Evolutionary conservation across 768 basidiomycete genomes (phyloP).

Genomic region (Pluteus cervinus): DNA sequence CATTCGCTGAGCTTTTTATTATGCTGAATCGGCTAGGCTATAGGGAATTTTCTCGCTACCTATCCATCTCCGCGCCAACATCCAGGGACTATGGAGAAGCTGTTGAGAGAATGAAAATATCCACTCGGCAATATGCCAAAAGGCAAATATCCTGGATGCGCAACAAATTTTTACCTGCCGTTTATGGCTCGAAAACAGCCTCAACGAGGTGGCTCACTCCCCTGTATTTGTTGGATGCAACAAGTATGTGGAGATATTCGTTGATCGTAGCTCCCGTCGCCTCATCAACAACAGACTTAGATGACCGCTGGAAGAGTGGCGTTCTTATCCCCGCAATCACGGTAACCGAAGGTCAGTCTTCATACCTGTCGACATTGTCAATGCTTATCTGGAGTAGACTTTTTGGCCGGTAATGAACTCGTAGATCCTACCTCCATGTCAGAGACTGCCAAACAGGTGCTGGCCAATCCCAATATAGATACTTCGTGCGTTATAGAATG

Average conservation of each 20-base stretch:
- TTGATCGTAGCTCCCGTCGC: background rate
- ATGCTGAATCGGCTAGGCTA: constrained; percentile 55
- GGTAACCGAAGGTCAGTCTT: constrained; percentile 40
- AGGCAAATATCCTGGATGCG: constrained; percentile 89
- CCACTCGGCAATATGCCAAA: constrained; percentile 89
- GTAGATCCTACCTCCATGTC: constrained; percentile 58
- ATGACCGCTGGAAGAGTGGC: constrained; percentile 50
- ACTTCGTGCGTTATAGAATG: too few species aligned
- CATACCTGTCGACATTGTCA: background rate
- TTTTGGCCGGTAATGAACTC: constrained; percentile 41
- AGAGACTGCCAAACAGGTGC: constrained; percentile 43
- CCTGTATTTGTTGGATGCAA: constrained; percentile 63
- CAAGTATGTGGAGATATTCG: constrained; percentile 35
- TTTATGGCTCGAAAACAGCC: constrained; percentile 40
- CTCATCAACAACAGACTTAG: constrained; percentile 31
- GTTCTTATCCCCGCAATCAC: constrained; percentile 46
- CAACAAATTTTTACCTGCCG: constrained; percentile 79
- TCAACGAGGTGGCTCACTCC: constrained; percentile 24
- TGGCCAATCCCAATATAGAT: constrained; percentile 35
- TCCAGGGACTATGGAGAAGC: constrained; percentile 45
- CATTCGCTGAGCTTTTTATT: constrained; percentile 4
- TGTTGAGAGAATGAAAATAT: constrained; percentile 74
- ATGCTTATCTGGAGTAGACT: constrained; percentile 34
- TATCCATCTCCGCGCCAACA: constrained; percentile 36
- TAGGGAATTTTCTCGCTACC: constrained; percentile 78